Evolutionary conservation across 495 filamentous ascomycete species (phyloP), one percentile per base, ranked within the genome.

Genomic region (Acidiella bohemica): DNA sequence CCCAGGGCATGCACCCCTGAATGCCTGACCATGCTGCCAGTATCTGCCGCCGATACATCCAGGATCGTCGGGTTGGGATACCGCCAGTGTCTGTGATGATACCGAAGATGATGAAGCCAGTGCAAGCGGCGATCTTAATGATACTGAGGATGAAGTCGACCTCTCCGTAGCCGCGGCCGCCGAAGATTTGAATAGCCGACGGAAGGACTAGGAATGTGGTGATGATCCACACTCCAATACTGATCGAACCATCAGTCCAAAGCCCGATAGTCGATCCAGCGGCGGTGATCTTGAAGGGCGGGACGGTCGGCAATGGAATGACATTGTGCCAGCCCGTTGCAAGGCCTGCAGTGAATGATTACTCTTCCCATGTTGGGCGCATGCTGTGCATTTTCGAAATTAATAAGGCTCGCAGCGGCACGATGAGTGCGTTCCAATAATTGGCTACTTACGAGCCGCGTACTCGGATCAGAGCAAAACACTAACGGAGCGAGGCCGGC

Each of bases 311-410:
- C 90, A 90, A 97, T 65, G 93, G 84, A 49, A 97, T 54, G 3
- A 83, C 85, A 58, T 97, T 95, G 47, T 93, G 93, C 90, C 88
- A 95, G 20, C 90, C 90, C n/a, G n/a, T n/a, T n/a, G n/a, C n/a
- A n/a, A n/a, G n/a, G n/a, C n/a, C n/a, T n/a, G n/a, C n/a, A n/a
- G n/a, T n/a, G n/a, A n/a, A n/a, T n/a, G n/a, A n/a, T n/a, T n/a
- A n/a, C n/a, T n/a, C n/a, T n/a, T n/a, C n/a, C n/a, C n/a, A n/a
- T n/a, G n/a, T n/a, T n/a, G n/a, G n/a, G n/a, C n/a, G n/a, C n/a
- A n/a, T n/a, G n/a, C n/a, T n/a, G n/a, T n/a, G n/a, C n/a, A n/a
- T n/a, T n/a, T n/a, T n/a, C n/a, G n/a, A n/a, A n/a, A n/a, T n/a
- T n/a, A n/a, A n/a, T n/a, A n/a, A n/a, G n/a, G n/a, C n/a, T n/a